Evolutionary conservation across 2,329 filamentous ascomycete genomes (phyloP).

Genomic region (Acephala macrosclerotiorum): DNA sequence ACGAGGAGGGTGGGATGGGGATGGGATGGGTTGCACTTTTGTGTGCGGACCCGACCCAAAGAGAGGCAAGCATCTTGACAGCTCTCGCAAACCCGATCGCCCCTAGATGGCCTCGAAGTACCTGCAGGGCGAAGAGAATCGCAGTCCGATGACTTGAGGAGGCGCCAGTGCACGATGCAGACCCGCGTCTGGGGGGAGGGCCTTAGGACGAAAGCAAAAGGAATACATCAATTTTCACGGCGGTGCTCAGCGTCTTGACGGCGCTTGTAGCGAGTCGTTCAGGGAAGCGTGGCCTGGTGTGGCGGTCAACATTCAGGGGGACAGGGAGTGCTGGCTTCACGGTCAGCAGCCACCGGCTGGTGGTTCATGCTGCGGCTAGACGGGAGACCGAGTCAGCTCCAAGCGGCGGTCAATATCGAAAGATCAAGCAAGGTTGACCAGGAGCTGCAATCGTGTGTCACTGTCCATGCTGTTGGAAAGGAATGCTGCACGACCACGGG

Average conservation of each 20-base stretch:
- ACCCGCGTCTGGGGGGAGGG: slow-evolving; percentile 3
- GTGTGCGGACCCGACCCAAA: neutral
- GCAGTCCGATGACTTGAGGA: neutral
- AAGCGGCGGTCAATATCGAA: neutral
- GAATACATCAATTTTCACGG: slow-evolving; percentile 1
- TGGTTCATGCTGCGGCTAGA: neutral
- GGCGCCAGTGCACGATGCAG: slow-evolving; percentile 3
- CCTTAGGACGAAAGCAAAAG: slow-evolving; percentile 16
- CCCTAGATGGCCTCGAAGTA: neutral
- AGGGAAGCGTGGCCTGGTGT: slow-evolving; percentile 10
- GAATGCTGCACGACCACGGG: slow-evolving; percentile 5
- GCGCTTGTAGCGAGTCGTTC: slow-evolving; percentile 14
- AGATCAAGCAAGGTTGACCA: neutral
- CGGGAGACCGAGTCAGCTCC: neutral
- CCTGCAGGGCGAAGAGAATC: neutral
- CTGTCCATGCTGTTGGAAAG: neutral
- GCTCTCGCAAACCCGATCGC: neutral
- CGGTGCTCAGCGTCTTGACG: neutral
- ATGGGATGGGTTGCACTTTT: neutral
- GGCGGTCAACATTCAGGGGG: slow-evolving; percentile 19
- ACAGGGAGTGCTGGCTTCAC: slow-evolving; percentile 11
- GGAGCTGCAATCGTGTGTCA: slow-evolving; percentile 2
- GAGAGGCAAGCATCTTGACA: neutral
- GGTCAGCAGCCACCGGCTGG: slow-evolving; percentile 17
- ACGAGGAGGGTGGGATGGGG: neutral